A percentile compares a stretch with the other conserved stretches of the same genome.
Conservation (phyloP, 2,329 filamentous ascomycete species). For the Diaporthe sp. region DNA sequence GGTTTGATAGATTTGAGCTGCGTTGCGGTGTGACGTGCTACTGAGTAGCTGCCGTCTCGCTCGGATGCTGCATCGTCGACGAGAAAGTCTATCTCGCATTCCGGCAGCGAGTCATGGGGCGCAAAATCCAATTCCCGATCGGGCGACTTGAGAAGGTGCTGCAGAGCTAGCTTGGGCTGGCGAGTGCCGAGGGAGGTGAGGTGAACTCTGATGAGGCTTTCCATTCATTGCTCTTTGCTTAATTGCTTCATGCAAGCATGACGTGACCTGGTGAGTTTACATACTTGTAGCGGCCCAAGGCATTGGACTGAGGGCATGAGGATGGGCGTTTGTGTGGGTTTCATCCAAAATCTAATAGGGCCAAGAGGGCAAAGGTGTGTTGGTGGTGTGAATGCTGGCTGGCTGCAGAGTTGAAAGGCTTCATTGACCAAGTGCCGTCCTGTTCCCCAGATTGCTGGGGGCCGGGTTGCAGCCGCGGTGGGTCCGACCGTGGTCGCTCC, state of each 20-base stretch:
- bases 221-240: not conserved
- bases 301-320: not conserved
- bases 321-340: slow-evolving; percentile 1
- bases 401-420: slow-evolving; percentile 20
- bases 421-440: slow-evolving; percentile 13
- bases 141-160: not conserved
- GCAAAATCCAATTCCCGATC: not conserved
- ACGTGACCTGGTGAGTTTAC: slow-evolving; percentile 16
- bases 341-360: slow-evolving; percentile 20
- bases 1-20: slow-evolving; percentile 1
- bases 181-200: slow-evolving; percentile 10
- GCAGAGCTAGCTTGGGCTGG: slow-evolving; percentile 2
- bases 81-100: slow-evolving; percentile 26
- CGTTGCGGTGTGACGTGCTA: slow-evolving; percentile 23
- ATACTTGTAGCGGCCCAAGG: not conserved
- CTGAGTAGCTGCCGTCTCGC: slow-evolving; percentile 14
- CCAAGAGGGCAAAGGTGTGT: not conserved
- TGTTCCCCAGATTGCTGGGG: slow-evolving; percentile 29
- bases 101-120: slow-evolving; percentile 14
- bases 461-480: slow-evolving; percentile 24
- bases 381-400: not conserved
- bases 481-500: slow-evolving; percentile 6
- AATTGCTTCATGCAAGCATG: slow-evolving; percentile 8
- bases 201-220: slow-evolving; percentile 22
- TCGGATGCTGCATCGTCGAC: slow-evolving; percentile 20